Conservation (phyloP, 352 stramenopile genomes). For the Achlya hypogyna region DNA sequence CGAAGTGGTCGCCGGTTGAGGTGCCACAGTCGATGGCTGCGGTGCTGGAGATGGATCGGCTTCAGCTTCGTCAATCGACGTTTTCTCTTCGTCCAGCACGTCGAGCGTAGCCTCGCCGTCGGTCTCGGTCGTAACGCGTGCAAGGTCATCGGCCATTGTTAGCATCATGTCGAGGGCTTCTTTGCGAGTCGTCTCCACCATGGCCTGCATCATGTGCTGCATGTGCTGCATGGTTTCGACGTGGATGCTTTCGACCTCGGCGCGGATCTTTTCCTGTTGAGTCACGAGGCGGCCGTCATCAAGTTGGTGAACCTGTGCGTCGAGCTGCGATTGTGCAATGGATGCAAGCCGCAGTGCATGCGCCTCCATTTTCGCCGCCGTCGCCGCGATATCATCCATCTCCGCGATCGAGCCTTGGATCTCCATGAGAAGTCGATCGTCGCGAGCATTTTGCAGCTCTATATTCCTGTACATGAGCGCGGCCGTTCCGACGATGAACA, state of each 20-base stretch:
- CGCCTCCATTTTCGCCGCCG: constrained; percentile 2
- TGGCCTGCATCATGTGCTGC: constrained; percentile 10
- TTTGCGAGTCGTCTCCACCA: constrained; percentile 11
- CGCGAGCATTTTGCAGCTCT: not conserved
- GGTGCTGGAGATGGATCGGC: not conserved
- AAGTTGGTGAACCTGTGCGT: not conserved
- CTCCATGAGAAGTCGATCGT: constrained; percentile 5
- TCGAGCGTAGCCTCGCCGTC: not conserved
- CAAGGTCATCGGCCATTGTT: not conserved
- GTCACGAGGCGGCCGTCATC: not conserved
- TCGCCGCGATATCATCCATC: constrained; percentile 18
- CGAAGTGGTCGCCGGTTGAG: too few relatives aligned
- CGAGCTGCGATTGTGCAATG: constrained; percentile 7
- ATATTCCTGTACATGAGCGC: constrained; percentile 14
- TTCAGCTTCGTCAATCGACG: not conserved
- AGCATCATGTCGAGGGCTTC: constrained; percentile 9
- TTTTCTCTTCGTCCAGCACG: not conserved
- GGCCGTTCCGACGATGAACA: constrained; percentile 5
- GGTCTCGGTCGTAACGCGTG: not conserved
- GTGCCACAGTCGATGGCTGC: not conserved
- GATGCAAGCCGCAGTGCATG: constrained; percentile 5
- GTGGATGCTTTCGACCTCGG: constrained; percentile 13
- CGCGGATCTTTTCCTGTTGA: not conserved
- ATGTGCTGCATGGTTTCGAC: constrained; percentile 19
- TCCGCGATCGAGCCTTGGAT: constrained; percentile 11